Percentiles rank a stretch among this genome's conserved stretches.
These are phyloP conservation scores for Myriosclerotinia curreyana DNA, from an alignment of 2,329 filamentous ascomycete species.

Conservation along the genomic window DNA sequence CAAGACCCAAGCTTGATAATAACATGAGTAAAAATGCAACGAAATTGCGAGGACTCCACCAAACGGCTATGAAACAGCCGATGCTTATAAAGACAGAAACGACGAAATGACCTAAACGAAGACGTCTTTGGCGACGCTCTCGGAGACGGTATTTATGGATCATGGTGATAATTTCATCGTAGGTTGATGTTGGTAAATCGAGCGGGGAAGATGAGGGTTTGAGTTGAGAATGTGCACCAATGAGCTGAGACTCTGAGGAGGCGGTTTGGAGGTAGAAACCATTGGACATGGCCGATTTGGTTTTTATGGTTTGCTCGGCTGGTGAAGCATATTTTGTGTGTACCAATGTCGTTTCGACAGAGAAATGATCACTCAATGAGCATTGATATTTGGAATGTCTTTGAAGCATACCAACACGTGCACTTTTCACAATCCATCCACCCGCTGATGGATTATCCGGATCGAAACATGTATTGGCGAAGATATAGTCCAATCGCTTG, in stretches of 20 bases:
- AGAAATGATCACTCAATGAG: constrained; percentile 93
- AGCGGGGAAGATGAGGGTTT: constrained; percentile 21
- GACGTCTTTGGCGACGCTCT: constrained; percentile 67
- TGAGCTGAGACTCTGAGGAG: constrained; percentile 21
- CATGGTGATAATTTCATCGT: constrained; percentile 71
- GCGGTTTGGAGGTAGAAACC: constrained; percentile 34
- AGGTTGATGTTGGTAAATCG: constrained; percentile 50
- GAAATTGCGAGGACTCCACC: constrained; percentile 77
- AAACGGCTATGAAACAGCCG: constrained; percentile 75
- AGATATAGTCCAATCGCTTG: constrained; percentile 94
- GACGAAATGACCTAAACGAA: constrained; percentile 72
- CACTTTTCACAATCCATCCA: constrained; percentile 67
- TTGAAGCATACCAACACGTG: constrained; percentile 74
- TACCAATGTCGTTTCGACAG: constrained; percentile 73
- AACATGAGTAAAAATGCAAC: constrained; percentile 79
- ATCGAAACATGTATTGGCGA: constrained; percentile 60
- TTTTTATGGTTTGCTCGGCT: constrained; percentile 23
- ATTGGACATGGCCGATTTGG: constrained; percentile 31
- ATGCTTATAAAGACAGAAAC: constrained; percentile 63
- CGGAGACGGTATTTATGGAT: constrained; percentile 66
- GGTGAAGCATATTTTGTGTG: constrained; percentile 29
- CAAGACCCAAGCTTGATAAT: constrained; percentile 72
- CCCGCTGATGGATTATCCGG: constrained; percentile 33
- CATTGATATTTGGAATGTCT: constrained; percentile 78
- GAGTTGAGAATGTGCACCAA: constrained; percentile 27